phyloP scores from a whole-genome alignment of 371 early-diverging fungal genomes.

The Enteropsectra breve region DNA sequence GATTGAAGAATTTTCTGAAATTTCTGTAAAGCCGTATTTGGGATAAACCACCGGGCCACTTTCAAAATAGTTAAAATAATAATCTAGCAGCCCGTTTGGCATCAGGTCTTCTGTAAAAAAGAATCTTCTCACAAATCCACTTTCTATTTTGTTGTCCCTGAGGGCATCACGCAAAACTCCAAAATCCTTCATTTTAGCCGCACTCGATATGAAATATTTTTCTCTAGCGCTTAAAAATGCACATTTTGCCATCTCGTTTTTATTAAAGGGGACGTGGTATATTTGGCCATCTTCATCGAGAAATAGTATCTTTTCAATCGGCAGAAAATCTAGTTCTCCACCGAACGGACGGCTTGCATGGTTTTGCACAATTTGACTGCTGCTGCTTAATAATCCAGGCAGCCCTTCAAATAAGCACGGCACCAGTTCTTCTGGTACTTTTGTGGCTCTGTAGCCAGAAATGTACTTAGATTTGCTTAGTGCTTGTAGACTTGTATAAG shows the following conservation, averaged over 20 bases:
- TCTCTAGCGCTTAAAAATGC: background rate
- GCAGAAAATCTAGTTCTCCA: conserved; percentile 2
- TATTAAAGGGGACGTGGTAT: conserved; percentile 1
- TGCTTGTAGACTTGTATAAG: background rate
- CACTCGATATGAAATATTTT: background rate
- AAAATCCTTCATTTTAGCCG: background rate
- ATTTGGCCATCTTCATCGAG: background rate
- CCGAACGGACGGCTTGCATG: background rate
- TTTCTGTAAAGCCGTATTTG: conserved; percentile 9
- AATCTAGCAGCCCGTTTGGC: too few species aligned
- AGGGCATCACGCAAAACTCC: background rate
- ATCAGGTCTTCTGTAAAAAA: background rate
- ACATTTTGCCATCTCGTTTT: background rate
- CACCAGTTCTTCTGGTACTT: background rate
- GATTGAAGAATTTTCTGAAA: conserved; percentile 1
- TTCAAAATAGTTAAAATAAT: conserved; percentile 3
- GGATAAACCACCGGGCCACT: conserved; percentile 5
- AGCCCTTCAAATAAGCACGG: background rate
- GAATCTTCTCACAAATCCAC: background rate
- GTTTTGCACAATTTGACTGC: background rate
- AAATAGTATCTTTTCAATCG: conserved; percentile 2
- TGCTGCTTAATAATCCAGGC: conserved; percentile 5
- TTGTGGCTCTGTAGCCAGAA: background rate
- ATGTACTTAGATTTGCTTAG: background rate
- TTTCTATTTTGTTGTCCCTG: background rate